Evolutionary conservation across 2,329 filamentous ascomycete genomes (phyloP).

Genomic region (Colletotrichum noveboracense): DNA sequence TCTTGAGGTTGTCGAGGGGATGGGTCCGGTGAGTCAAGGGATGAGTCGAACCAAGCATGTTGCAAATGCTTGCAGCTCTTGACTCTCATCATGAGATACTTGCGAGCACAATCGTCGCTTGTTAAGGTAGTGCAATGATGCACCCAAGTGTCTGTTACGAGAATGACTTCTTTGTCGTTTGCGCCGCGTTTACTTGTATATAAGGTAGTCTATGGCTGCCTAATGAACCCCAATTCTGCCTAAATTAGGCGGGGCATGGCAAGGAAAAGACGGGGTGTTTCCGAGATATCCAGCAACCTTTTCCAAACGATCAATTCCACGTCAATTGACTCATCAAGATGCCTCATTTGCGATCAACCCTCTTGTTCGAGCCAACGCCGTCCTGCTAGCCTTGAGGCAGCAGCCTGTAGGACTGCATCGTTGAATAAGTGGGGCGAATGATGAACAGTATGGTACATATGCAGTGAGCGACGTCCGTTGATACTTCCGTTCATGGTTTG

Average conservation of each 20-base stretch:
- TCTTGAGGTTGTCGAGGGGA: not conserved
- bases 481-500: not conserved
- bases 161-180: too few relatives aligned
- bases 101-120: too few relatives aligned
- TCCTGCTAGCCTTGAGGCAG: not conserved
- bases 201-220: too few relatives aligned
- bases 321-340: not conserved
- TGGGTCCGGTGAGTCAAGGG: not conserved
- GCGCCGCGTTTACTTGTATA: too few relatives aligned
- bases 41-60: not conserved
- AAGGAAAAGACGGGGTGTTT: too few relatives aligned
- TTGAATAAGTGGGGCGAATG: not conserved
- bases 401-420: not conserved
- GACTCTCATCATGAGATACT: not conserved
- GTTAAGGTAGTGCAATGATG: too few relatives aligned
- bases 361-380: not conserved
- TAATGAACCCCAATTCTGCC: too few relatives aligned
- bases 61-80: not conserved
- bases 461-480: not conserved
- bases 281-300: too few relatives aligned
- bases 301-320: too few relatives aligned
- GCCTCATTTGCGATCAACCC: not conserved
- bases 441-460: not conserved
- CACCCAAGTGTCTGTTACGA: too few relatives aligned
- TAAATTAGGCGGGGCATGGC: too few relatives aligned